Percentiles rank a stretch among this genome's conserved stretches.
phyloP scores from a whole-genome alignment of 2,329 filamentous ascomycete genomes.

The Zasmidium citrigriseum region DNA sequence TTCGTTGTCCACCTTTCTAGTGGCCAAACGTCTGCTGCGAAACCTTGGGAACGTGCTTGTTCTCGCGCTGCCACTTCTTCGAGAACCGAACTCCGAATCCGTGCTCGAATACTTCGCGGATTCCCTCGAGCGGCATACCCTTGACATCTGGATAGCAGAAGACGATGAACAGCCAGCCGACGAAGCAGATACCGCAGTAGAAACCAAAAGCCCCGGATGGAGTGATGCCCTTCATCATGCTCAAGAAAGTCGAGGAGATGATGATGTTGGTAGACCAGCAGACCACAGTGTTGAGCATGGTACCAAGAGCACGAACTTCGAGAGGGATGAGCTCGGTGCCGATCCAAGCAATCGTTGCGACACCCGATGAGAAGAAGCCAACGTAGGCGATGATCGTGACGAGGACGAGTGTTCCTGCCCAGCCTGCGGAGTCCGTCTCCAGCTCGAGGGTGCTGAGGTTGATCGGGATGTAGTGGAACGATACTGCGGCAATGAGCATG shows the following conservation, averaged over 20 bases:
- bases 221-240: slow-evolving; percentile 53
- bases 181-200: slow-evolving; percentile 52
- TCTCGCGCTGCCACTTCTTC: slow-evolving; percentile 39
- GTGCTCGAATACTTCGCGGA: slow-evolving; percentile 53
- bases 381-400: slow-evolving; percentile 48
- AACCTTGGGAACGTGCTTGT: slow-evolving; percentile 33
- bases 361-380: slow-evolving; percentile 47
- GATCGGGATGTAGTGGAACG: slow-evolving; percentile 51
- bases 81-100: slow-evolving; percentile 48
- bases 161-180: slow-evolving; percentile 50
- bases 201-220: slow-evolving; percentile 55
- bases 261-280: slow-evolving; percentile 52
- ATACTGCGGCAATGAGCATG: slow-evolving; percentile 45
- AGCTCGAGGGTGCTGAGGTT: slow-evolving; percentile 44
- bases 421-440: slow-evolving; percentile 34
- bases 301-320: slow-evolving; percentile 51
- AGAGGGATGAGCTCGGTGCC: slow-evolving; percentile 50
- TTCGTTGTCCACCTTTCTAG: slow-evolving; percentile 1
- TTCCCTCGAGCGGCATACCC: slow-evolving; percentile 57
- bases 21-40: slow-evolving; percentile 26
- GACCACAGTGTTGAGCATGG: slow-evolving; percentile 52
- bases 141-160: slow-evolving; percentile 58
- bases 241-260: slow-evolving; percentile 53
- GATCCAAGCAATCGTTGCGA: slow-evolving; percentile 52
- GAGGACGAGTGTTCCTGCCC: slow-evolving; percentile 42